phyloP scores from a whole-genome alignment of 2,329 filamentous ascomycete species.

The Trichoderma sp. region DNA sequence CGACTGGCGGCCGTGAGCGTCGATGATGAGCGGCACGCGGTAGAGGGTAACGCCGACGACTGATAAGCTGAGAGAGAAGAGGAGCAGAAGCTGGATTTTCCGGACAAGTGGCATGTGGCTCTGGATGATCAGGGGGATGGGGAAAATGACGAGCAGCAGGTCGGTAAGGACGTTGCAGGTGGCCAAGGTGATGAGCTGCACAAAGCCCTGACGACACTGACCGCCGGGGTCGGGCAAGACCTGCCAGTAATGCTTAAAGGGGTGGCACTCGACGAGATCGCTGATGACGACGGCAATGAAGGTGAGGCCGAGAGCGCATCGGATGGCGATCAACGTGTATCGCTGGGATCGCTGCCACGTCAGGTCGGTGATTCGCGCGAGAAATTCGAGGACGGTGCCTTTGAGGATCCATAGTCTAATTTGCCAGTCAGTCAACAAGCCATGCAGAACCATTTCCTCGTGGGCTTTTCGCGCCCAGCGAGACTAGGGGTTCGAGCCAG shows the following conservation, averaged over 20 bases:
- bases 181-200: conserved; percentile 88
- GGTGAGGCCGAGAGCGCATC: conserved; percentile 74
- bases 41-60: conserved; percentile 80
- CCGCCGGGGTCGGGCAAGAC: conserved; percentile 83
- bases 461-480: not conserved
- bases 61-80: conserved; percentile 83
- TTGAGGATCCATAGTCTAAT: conserved; percentile 88
- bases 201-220: conserved; percentile 82
- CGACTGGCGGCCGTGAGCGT: conserved; percentile 72
- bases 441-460: not conserved
- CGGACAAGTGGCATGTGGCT: conserved; percentile 76
- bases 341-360: conserved; percentile 82
- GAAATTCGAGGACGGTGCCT: conserved; percentile 85
- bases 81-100: conserved; percentile 74
- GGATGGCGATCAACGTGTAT: conserved; percentile 68
- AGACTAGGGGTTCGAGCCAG: not conserved
- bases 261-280: conserved; percentile 80
- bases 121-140: conserved; percentile 81
- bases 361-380: conserved; percentile 79
- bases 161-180: conserved; percentile 86
- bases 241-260: conserved; percentile 76
- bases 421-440: not conserved
- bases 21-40: conserved; percentile 77
- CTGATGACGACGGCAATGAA: conserved; percentile 80
- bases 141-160: conserved; percentile 81